phyloP scores from a whole-genome alignment of 1,284 basidiomycete species.

The Gomphus bonarii region DNA sequence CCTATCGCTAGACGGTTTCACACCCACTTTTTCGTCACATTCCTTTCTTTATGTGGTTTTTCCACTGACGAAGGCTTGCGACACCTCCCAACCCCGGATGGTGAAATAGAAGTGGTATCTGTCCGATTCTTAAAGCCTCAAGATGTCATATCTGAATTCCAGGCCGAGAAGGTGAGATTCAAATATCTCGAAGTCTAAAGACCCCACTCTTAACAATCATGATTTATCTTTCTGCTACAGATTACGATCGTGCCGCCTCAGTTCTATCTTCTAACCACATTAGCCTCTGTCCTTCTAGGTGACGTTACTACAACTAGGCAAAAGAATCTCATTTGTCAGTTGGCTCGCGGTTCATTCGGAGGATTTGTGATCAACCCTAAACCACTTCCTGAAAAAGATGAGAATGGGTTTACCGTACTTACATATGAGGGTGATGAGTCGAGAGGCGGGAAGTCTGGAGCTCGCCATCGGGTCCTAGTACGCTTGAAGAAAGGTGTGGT shows the following conservation, averaged over 20 bases:
- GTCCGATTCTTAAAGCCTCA: conserved; percentile 50
- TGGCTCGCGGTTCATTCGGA: conserved; percentile 50
- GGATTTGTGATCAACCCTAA: conserved; percentile 46
- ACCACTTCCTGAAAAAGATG: conserved; percentile 26
- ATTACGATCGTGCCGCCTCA: conserved; percentile 64
- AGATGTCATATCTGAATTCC: conserved; percentile 40
- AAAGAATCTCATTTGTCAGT: conserved; percentile 29
- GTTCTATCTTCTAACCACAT: conserved; percentile 52
- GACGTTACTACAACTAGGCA: conserved; percentile 32
- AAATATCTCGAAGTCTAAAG: neutral
- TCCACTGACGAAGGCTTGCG: conserved; percentile 43
- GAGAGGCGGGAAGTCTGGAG: conserved; percentile 45
- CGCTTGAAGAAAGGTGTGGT: conserved; percentile 34
- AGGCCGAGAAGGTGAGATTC: conserved; percentile 20
- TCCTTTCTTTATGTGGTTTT: conserved; percentile 40
- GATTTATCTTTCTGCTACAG: conserved; percentile 11
- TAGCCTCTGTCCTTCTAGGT: conserved; percentile 34
- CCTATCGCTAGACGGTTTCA: conserved; percentile 44
- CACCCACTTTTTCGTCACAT: conserved; percentile 54
- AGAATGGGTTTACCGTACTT: conserved; percentile 33
- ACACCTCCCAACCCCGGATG: conserved; percentile 52
- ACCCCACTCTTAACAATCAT: neutral
- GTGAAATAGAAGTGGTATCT: conserved; percentile 51
- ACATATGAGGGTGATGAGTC: conserved; percentile 62
- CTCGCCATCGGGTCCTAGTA: conserved; percentile 43